These are phyloP conservation scores for Aureobasidium sp. DNA, from an alignment of 2,329 filamentous ascomycete genomes.

Conservation along the genomic window DNA sequence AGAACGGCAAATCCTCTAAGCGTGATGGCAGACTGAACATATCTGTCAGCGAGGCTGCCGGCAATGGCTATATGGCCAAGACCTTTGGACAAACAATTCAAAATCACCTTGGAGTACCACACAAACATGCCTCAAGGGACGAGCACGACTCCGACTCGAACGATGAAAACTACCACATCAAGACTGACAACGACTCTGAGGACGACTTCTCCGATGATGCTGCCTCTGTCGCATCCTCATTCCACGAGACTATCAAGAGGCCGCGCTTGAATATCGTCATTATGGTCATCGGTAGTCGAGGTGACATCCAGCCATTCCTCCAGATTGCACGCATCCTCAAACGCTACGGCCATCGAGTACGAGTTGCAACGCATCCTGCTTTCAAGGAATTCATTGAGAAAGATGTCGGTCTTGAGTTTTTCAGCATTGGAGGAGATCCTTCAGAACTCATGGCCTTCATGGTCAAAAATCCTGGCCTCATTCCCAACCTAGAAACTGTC, in stretches of 20 bases:
- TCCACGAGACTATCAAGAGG: slow-evolving; percentile 23
- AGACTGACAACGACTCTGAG: slow-evolving; percentile 16
- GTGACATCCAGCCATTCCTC: slow-evolving; percentile 75
- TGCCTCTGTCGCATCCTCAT: slow-evolving; percentile 22
- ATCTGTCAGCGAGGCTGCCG: slow-evolving; percentile 62
- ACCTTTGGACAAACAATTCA: slow-evolving; percentile 59
- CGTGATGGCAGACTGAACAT: slow-evolving; percentile 65
- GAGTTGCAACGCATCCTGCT: slow-evolving; percentile 70
- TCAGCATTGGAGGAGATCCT: slow-evolving; percentile 71
- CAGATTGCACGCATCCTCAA: slow-evolving; percentile 66
- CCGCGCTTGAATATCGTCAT: slow-evolving; percentile 68
- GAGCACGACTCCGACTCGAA: background rate
- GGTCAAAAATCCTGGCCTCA: slow-evolving; percentile 75
- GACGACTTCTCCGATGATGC: slow-evolving; percentile 13
- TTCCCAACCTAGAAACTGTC: slow-evolving; percentile 66
- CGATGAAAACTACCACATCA: slow-evolving; percentile 13
- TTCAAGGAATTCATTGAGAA: slow-evolving; percentile 70
- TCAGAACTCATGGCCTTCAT: slow-evolving; percentile 81
- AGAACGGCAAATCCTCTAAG: slow-evolving; percentile 58
- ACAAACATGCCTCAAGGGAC: slow-evolving; percentile 24
- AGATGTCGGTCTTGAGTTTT: slow-evolving; percentile 69
- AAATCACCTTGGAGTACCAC: slow-evolving; percentile 42
- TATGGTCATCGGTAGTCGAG: slow-evolving; percentile 74
- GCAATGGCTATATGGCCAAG: slow-evolving; percentile 66
- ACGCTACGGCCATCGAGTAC: slow-evolving; percentile 66